Percentiles rank a stretch among this genome's conserved stretches.
Conservation (phyloP, 2,329 filamentous ascomycete species). For the Cladosporium cucumerinum region DNA sequence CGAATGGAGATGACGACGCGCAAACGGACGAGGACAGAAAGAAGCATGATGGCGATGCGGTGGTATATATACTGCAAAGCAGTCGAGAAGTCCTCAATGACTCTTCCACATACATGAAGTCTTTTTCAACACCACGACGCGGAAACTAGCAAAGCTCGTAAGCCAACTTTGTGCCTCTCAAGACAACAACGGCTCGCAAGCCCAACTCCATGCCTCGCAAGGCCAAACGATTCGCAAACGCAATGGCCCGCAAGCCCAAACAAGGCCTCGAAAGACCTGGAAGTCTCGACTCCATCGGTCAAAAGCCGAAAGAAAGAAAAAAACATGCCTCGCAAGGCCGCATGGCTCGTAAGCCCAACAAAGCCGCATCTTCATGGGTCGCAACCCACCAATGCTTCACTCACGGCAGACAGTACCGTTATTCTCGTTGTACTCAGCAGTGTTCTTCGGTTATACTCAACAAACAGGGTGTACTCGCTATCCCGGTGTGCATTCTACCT, state of each 20-base stretch:
- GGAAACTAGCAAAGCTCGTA: background rate
- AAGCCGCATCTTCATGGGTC: background rate
- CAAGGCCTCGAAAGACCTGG: no score
- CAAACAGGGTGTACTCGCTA: background rate
- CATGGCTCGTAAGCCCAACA: background rate
- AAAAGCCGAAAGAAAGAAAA: background rate
- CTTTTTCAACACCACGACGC: background rate
- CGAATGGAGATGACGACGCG: background rate
- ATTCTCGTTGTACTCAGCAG: background rate
- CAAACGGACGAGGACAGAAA: background rate
- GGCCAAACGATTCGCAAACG: background rate
- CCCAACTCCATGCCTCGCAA: background rate
- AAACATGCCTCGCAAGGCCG: background rate
- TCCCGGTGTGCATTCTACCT: conserved; percentile 1
- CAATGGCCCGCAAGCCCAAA: background rate
- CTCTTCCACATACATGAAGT: background rate
- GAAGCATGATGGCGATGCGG: no score
- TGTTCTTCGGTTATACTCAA: background rate
- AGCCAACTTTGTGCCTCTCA: background rate
- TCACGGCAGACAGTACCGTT: background rate
- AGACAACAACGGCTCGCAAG: no score
- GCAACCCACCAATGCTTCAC: background rate
- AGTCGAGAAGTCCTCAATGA: background rate
- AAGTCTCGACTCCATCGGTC: background rate
- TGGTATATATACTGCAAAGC: background rate